Percentiles rank a stretch among this genome's conserved stretches.
Evolutionary conservation across 305 asterid species (phyloP).

Genomic region (Plantago coronopus): DNA sequence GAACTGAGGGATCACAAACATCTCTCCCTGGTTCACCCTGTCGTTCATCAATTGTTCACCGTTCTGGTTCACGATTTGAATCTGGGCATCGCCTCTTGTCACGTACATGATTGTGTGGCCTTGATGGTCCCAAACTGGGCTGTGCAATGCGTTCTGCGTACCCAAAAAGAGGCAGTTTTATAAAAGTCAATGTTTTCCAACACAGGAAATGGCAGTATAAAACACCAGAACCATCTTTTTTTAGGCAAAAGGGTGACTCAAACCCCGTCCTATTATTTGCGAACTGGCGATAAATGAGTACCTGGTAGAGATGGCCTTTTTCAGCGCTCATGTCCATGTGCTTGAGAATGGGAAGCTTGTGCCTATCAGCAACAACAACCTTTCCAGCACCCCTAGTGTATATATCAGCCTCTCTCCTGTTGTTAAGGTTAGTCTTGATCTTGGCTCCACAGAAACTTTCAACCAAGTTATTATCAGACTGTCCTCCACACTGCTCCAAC

Average conservation of each 20-base stretch:
- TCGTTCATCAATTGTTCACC: conserved; percentile 54
- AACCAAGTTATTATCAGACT: conserved; percentile 36
- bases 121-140: conserved; percentile 43
- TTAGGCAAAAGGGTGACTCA: no score
- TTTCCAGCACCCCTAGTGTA: conserved; percentile 60
- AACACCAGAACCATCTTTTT: no score
- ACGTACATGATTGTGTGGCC: conserved; percentile 57
- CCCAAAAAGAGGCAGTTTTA: background rate
- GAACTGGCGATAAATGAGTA: background rate
- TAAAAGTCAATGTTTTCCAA: no score
- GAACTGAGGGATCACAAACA: conserved; percentile 69
- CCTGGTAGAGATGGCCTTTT: conserved; percentile 52
- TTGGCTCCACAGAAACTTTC: conserved; percentile 50
- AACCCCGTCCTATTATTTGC: no score
- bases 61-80: conserved; percentile 38
- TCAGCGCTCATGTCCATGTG: conserved; percentile 66
- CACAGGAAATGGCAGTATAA: no score
- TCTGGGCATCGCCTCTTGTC: conserved; percentile 47
- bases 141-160: conserved; percentile 42
- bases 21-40: conserved; percentile 41
- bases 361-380: conserved; percentile 39
- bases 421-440: conserved; percentile 38
- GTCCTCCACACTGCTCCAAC: background rate
- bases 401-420: conserved; percentile 39
- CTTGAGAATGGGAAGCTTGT: conserved; percentile 56